Base-by-base conservation (phyloP, 345 rosid species). In the Lenwebbia sp. region DNA sequence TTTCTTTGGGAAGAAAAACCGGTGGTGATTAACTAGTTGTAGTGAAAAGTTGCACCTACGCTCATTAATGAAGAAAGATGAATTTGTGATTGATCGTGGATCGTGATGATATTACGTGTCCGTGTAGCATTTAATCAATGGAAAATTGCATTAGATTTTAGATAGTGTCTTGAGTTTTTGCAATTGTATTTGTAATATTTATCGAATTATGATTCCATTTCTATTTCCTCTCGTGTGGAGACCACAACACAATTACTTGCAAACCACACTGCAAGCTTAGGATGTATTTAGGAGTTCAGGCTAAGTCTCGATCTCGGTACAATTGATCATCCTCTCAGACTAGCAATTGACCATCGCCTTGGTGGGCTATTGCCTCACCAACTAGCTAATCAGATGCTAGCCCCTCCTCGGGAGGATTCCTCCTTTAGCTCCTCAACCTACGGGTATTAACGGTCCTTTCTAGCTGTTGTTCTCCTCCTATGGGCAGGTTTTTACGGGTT, bases 261-360 rank as follows among this genome's bases (percentile, higher is more conserved):
- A 0, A 70, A 19, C 3, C 13, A 19, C 23, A 1, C 2, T 1
- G 5, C 44, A 65, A 65, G 12, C 44, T 65, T 65, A 65, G 13
- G 44, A 1, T 17, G 44, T 33, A 65, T 17, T 17, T 65, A 65
- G 23, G 44, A 7, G 6, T 33, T 23, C 0, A 2, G 3, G 0
- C 22, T 12, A 1, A 10, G 10, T 37, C 13, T 33, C 1, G 0
- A 0, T 37, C 44, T 0, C 10, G 4, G 0, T 33, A 19, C 0
- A 0, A 2, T 3, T 2, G 12, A 70, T 33, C 5, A 19, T 8
- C 13, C 13, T 8, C 23, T 70, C 13, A 0, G 1, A 33, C 11
- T 21, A 10, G 1, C 40, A 9, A 19, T 6, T 33, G 5, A 33
- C 19, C 78, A 33, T 70, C 1, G 1, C 6, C 2, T 33, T 33